A percentile compares a stretch with the other conserved stretches of the same genome.
Conservation (phyloP, 2,329 filamentous ascomycete genomes). For the Dryadomyces quercivorus region DNA sequence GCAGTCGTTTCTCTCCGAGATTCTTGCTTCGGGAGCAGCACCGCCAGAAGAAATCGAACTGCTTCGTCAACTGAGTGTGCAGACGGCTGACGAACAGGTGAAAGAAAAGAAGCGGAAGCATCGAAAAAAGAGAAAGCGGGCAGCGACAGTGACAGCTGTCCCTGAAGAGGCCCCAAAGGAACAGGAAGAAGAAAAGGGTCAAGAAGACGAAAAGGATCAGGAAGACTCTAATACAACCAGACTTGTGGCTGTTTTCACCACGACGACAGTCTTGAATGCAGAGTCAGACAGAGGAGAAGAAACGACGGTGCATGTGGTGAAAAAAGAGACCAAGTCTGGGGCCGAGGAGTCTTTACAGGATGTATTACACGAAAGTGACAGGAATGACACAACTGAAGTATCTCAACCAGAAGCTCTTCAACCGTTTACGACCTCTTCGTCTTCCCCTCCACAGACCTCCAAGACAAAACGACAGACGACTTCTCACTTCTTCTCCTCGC, state of each 20-base stretch:
- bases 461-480: neutral
- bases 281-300: neutral
- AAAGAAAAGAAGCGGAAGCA: neutral
- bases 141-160: neutral
- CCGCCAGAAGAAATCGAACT: slow-evolving; percentile 7
- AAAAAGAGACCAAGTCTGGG: neutral
- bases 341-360: too few species aligned
- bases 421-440: neutral
- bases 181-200: neutral
- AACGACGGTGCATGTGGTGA: neutral
- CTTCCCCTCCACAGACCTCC: neutral
- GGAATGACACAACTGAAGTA: too few species aligned
- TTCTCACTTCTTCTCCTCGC: neutral
- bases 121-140: neutral
- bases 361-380: too few species aligned
- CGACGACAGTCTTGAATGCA: neutral
- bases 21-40: slow-evolving; percentile 6
- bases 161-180: neutral
- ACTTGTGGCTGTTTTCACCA: neutral
- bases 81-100: too few species aligned
- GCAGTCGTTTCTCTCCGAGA: slow-evolving; percentile 6
- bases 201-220: neutral
- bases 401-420: too few species aligned
- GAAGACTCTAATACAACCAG: neutral
- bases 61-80: neutral